Evolutionary conservation across 208 protist species (phyloP).

Genomic region (Trypanosoma caninum): DNA sequence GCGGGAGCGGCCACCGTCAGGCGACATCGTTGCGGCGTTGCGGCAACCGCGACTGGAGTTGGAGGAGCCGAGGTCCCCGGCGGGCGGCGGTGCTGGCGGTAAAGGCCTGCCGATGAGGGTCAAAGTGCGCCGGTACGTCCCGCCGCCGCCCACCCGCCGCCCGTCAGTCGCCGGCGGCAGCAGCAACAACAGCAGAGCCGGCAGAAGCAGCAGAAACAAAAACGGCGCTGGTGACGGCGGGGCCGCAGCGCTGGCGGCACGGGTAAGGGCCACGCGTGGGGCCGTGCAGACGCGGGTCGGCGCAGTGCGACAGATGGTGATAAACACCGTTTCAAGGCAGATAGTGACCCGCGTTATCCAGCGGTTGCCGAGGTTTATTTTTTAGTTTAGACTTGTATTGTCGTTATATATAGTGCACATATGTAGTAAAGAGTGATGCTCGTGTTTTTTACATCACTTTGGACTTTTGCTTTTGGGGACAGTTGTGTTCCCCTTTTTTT

Average conservation of each 20-base stretch:
- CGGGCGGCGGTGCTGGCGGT: not conserved
- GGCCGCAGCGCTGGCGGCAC: constrained; percentile 20
- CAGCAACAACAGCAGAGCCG: constrained; percentile 20
- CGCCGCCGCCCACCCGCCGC: constrained; percentile 58
- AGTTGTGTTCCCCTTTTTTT: not conserved
- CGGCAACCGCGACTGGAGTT: constrained; percentile 55
- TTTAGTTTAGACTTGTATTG: not conserved
- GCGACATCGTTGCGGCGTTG: constrained; percentile 44
- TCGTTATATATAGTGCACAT: not conserved
- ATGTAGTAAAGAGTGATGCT: not conserved
- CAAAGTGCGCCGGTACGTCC: constrained; percentile 44
- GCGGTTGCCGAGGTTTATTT: constrained; percentile 38
- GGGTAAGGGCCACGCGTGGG: constrained; percentile 25
- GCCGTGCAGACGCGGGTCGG: constrained; percentile 15
- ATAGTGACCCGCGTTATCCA: constrained; percentile 45
- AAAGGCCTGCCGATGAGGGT: constrained; percentile 43
- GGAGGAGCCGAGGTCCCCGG: constrained; percentile 36
- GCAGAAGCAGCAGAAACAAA: not conserved
- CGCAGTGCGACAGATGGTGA: constrained; percentile 43
- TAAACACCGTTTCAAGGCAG: constrained; percentile 45
- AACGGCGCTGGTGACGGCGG: too few relatives aligned
- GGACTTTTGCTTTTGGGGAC: not conserved
- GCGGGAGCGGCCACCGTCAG: constrained; percentile 37
- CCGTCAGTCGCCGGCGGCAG: constrained; percentile 8
- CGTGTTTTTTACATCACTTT: not conserved